These are phyloP conservation scores for Aureobasidium sp. DNA, from an alignment of 2,329 filamentous ascomycete genomes.

Conservation along the genomic window DNA sequence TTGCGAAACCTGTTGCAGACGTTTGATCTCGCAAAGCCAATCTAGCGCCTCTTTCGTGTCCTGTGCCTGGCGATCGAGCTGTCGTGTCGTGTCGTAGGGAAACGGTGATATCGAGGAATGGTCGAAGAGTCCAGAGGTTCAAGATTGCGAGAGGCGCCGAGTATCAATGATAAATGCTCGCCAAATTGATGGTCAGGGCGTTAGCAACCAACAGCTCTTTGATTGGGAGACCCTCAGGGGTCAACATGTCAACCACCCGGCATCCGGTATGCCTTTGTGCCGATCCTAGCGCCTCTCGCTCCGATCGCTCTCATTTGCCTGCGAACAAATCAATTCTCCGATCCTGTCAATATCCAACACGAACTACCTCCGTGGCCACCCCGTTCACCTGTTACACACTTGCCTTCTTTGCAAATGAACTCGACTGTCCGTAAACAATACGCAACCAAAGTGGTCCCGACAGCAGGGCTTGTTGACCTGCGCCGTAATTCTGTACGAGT, in stretches of 20 bases:
- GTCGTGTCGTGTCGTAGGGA: background rate
- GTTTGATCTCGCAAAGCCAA: constrained; percentile 4
- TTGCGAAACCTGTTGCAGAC: background rate
- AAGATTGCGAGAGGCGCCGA: constrained; percentile 1
- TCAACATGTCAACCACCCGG: constrained; percentile 5
- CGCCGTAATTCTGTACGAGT: background rate
- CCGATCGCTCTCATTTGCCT: constrained; percentile 9
- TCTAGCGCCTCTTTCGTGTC: constrained; percentile 7
- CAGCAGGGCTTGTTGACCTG: background rate
- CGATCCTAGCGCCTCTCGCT: constrained; percentile 2
- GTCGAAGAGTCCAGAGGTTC: background rate
- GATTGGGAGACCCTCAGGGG: constrained; percentile 7
- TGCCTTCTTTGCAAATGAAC: background rate
- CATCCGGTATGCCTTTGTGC: background rate
- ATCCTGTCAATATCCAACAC: background rate
- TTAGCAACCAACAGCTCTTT: constrained; percentile 5
- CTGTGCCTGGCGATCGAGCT: background rate
- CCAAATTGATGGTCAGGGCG: constrained; percentile 7
- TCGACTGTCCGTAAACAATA: background rate
- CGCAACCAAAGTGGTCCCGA: background rate
- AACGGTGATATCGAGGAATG: background rate
- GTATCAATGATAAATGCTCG: constrained; percentile 6
- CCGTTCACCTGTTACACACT: no score
- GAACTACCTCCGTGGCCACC: background rate
- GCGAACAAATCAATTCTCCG: background rate